phyloP scores from a whole-genome alignment of 2,329 filamentous ascomycete genomes.

The Anthostomella pinea region DNA sequence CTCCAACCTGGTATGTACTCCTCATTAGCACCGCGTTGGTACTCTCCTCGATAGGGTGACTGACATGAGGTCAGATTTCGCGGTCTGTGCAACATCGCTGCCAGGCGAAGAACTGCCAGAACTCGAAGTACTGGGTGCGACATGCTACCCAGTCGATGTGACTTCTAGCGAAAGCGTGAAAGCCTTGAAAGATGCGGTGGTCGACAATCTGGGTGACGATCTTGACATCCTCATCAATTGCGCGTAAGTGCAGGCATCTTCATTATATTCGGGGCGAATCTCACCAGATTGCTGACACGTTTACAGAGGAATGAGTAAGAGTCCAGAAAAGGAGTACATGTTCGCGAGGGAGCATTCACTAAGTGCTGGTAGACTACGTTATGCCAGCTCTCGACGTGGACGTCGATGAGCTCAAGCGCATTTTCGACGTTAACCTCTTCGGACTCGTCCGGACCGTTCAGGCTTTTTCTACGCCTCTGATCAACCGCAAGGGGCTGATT shows the following conservation, averaged over 20 bases:
- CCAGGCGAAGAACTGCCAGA: slow-evolving; percentile 9
- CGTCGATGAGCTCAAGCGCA: slow-evolving; percentile 8
- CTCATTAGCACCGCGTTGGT: neutral
- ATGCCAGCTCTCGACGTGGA: slow-evolving; percentile 14
- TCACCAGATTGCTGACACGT: neutral
- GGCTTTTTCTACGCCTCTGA: slow-evolving; percentile 8
- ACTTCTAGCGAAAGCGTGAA: slow-evolving; percentile 7
- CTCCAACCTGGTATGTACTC: slow-evolving; percentile 4
- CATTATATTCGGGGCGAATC: neutral
- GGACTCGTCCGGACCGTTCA: slow-evolving; percentile 9
- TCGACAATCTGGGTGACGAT: slow-evolving; percentile 2
- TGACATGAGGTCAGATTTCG: slow-evolving; percentile 5
- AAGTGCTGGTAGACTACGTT: slow-evolving; percentile 8
- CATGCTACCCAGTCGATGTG: slow-evolving; percentile 9
- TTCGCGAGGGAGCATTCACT: neutral
- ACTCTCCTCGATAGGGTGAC: neutral
- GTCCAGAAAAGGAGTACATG: neutral
- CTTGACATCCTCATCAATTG: slow-evolving; percentile 16
- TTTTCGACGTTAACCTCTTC: slow-evolving; percentile 16
- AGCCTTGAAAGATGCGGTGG: slow-evolving; percentile 3
- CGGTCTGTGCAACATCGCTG: slow-evolving; percentile 9
- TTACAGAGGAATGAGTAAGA: slow-evolving; percentile 1
- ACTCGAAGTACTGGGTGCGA: slow-evolving; percentile 5
- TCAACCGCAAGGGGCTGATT: slow-evolving; percentile 9
- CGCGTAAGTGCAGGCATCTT: slow-evolving; percentile 9